Percentiles rank a stretch among this genome's conserved stretches.
phyloP scores from a whole-genome alignment of 441 rosid species.

The Aquilaria agallochum region DNA sequence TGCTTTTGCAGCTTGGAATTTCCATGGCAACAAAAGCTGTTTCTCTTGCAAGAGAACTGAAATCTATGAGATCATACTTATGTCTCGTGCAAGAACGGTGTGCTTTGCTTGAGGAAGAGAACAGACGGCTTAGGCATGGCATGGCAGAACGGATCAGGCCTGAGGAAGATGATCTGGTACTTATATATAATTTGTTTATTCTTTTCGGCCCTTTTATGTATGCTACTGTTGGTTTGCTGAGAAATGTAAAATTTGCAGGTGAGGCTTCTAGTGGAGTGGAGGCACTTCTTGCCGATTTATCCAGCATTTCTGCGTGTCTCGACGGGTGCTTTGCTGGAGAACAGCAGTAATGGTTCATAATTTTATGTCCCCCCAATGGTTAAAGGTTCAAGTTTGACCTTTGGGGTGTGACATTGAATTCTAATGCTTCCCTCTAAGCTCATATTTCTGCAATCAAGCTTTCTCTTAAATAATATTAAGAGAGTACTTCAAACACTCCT shows the following conservation, averaged over 20 bases:
- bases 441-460: no score
- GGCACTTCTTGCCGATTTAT: slow-evolving; percentile 56
- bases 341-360: slow-evolving; percentile 5
- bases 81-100: slow-evolving; percentile 77
- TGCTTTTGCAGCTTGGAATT: slow-evolving; percentile 53
- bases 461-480: no score
- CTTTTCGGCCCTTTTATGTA: not conserved
- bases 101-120: slow-evolving; percentile 75
- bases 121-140: slow-evolving; percentile 78
- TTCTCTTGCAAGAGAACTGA: slow-evolving; percentile 74
- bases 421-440: no score
- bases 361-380: no score
- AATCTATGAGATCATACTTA: slow-evolving; percentile 60
- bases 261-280: slow-evolving; percentile 96
- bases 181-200: not conserved
- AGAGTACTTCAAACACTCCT: no score
- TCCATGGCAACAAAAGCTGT: slow-evolving; percentile 81
- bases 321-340: slow-evolving; percentile 29
- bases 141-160: slow-evolving; percentile 61
- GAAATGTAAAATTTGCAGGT: slow-evolving; percentile 35
- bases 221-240: not conserved
- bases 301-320: slow-evolving; percentile 24
- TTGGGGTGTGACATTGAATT: no score
- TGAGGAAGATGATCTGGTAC: slow-evolving; percentile 94
- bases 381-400: no score